A percentile compares a stretch with the other conserved stretches of the same genome.
Conservation (phyloP, 2,329 filamentous ascomycete species). For the Pseudogymnoascus pannorum region DNA sequence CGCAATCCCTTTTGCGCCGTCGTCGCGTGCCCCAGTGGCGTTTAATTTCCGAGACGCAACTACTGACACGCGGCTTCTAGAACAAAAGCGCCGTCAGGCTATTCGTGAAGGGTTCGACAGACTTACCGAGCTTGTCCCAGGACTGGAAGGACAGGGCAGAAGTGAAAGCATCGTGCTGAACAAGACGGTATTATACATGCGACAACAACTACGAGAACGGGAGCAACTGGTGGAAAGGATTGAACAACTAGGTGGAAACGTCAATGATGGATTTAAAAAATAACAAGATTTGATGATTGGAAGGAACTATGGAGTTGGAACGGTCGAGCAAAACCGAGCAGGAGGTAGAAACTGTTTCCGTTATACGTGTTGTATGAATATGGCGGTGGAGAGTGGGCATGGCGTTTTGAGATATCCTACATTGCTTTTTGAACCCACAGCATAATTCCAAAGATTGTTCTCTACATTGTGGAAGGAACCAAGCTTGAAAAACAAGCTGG, state of each 20-base stretch:
- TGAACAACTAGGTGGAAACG: constrained; percentile 41
- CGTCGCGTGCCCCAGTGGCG: neutral
- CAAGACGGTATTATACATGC: constrained; percentile 48
- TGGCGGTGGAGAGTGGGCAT: neutral
- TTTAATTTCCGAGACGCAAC: neutral
- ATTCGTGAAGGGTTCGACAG: constrained; percentile 65
- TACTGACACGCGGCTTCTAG: constrained; percentile 21
- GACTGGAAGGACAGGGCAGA: constrained; percentile 59
- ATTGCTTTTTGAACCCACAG: neutral
- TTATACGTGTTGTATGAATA: constrained; percentile 2
- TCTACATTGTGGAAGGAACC: neutral
- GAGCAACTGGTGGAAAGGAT: constrained; percentile 41
- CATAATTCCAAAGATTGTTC: neutral
- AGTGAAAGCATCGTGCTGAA: constrained; percentile 62
- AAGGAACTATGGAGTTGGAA: neutral
- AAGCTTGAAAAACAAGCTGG: neutral
- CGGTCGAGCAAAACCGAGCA: neutral
- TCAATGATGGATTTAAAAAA: constrained; percentile 27
- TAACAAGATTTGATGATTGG: neutral
- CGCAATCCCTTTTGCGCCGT: neutral
- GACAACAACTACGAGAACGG: constrained; percentile 42
- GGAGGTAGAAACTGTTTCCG: neutral
- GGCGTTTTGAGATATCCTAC: constrained; percentile 6
- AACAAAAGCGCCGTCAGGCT: constrained; percentile 41
- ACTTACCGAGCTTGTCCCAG: constrained; percentile 61